Conservation (phyloP, 163 green algal species). For the Volvox carteri region DNA sequence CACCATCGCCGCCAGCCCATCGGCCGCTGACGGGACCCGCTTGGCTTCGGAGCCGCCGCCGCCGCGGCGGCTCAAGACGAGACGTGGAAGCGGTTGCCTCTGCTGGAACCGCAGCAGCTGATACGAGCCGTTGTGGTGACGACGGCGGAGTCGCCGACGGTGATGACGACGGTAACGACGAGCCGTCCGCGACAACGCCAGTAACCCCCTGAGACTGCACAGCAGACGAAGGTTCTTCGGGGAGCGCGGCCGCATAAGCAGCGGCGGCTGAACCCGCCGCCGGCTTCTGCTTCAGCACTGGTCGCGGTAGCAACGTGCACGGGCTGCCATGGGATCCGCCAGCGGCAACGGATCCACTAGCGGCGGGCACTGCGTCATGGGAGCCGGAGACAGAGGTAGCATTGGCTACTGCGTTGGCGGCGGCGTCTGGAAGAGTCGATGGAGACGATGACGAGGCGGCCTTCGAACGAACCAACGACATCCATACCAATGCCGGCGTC, state of each 20-base stretch:
- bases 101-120: neutral
- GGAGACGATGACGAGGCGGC: neutral
- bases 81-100: neutral
- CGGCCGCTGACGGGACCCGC: conserved; percentile 1
- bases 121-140: neutral
- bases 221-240: too few relatives aligned
- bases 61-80: neutral
- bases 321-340: neutral
- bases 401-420: neutral
- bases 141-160: neutral
- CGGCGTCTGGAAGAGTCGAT: neutral
- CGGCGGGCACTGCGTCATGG: neutral
- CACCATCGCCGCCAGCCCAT: neutral
- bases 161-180: neutral
- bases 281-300: conserved; percentile 12
- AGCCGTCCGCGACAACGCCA: neutral
- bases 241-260: too few relatives aligned
- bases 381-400: neutral
- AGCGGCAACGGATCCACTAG: neutral
- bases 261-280: neutral
- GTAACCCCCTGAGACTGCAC: neutral
- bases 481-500: conserved; percentile 27
- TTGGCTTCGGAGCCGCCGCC: neutral
- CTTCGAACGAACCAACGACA: neutral
- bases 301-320: neutral